Conservation (phyloP, 495 filamentous ascomycete genomes). For the Parmelia sp. region DNA sequence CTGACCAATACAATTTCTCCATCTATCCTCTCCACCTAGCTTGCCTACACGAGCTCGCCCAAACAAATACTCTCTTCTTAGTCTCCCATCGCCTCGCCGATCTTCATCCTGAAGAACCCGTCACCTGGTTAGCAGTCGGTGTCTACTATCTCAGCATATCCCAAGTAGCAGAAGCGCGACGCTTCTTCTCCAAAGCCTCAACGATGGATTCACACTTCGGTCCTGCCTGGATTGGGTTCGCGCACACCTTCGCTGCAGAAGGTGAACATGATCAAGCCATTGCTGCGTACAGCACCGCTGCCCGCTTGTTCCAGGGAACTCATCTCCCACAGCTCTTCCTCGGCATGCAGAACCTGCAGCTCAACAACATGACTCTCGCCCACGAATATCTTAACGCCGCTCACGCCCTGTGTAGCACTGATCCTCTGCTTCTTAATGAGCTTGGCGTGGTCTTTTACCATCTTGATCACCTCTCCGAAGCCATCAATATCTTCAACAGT, state of each 20-base stretch:
- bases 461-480: constrained; percentile 68
- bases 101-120: constrained; percentile 81
- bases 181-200: constrained; percentile 93
- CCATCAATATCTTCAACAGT: constrained; percentile 64
- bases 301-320: constrained; percentile 91
- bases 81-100: constrained; percentile 93
- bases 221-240: constrained; percentile 98
- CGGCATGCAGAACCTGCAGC: constrained; percentile 94
- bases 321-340: constrained; percentile 94
- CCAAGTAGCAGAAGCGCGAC: constrained; percentile 86
- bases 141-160: constrained; percentile 88
- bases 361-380: constrained; percentile 93
- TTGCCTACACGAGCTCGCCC: constrained; percentile 79
- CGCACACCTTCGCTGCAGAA: constrained; percentile 99
- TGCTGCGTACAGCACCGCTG: constrained; percentile 93
- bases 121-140: constrained; percentile 87
- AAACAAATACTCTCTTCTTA: constrained; percentile 83
- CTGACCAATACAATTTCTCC: constrained; percentile 68
- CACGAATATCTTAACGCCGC: constrained; percentile 91
- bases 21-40: constrained; percentile 88
- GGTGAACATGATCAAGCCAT: constrained; percentile 99
- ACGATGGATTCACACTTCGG: constrained; percentile 98
- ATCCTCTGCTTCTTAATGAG: constrained; percentile 91
- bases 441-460: constrained; percentile 92
- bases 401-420: constrained; percentile 65